Evolutionary conservation across 345 rosid genomes (phyloP).

Genomic region (Mercurialis annua): DNA sequence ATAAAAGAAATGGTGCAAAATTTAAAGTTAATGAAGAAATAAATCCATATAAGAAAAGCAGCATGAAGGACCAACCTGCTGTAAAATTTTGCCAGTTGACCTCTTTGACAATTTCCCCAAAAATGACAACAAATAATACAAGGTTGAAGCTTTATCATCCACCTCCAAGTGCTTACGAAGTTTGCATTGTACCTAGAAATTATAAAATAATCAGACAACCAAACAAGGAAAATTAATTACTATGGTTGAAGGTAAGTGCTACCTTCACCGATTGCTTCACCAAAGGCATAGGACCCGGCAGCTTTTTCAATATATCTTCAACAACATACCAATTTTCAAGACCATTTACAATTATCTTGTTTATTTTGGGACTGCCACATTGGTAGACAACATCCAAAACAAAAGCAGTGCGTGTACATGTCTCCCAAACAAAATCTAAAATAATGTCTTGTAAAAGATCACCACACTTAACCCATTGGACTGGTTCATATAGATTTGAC

Average conservation of each 20-base stretch:
- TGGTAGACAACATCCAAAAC: slow-evolving; percentile 72
- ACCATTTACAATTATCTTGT: slow-evolving; percentile 37
- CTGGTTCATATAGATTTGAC: slow-evolving; percentile 38
- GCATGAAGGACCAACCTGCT: slow-evolving; percentile 53
- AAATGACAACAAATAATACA: slow-evolving; percentile 50
- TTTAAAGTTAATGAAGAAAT: slow-evolving; percentile 2
- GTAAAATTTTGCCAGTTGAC: too few species aligned
- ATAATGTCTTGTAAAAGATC: slow-evolving; percentile 50
- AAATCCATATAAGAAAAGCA: slow-evolving; percentile 7
- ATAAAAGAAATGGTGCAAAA: not conserved
- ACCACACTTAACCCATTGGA: slow-evolving; percentile 27
- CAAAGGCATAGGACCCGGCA: slow-evolving; percentile 62
- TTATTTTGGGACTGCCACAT: slow-evolving; percentile 39
- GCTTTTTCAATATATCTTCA: slow-evolving; percentile 39
- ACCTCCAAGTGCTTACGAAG: too few species aligned
- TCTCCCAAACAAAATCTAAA: slow-evolving; percentile 50
- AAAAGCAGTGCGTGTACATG: slow-evolving; percentile 59
- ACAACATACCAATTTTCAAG: slow-evolving; percentile 71
- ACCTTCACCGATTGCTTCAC: slow-evolving; percentile 96
- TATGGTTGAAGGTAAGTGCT: slow-evolving; percentile 21
- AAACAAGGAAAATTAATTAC: slow-evolving; percentile 19
- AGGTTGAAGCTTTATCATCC: slow-evolving; percentile 39
- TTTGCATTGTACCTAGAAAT: slow-evolving; percentile 56
- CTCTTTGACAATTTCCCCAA: slow-evolving; percentile 38
- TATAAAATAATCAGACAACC: slow-evolving; percentile 28